Evolutionary conservation across 108 stramenopile genomes (phyloP), one percentile per base, ranked within the genome.

Genomic region (Licmophora abbreviata): DNA sequence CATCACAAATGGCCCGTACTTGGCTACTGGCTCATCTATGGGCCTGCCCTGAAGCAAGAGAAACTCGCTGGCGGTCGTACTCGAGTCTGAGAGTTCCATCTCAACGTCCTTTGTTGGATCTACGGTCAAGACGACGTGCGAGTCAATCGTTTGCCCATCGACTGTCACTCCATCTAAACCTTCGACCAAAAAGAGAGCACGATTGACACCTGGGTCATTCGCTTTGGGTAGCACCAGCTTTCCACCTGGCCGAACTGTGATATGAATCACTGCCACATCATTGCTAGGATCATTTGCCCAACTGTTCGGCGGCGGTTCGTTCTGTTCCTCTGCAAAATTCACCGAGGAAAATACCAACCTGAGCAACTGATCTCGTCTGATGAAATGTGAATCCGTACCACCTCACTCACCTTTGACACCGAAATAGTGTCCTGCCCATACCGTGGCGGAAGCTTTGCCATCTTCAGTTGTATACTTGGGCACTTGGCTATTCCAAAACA

Each of bases 1-100:
- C 93, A 95, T 95, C 10, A 90, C 93, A 64, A 95, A 95, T 0
- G 93, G 93, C 10, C 93, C 93, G 29, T 83, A 66, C 47, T 82
- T 80, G 1, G 69, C 87, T 3, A 95, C 85, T 0, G 88, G 85
- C 63, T 95, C 80, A 26, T 73, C 67, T 50, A 82, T 80, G 14
- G 79, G 78, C 54, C 64, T 76, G 0, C 85, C 85, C 44, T 79
- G 81, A 26, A 87, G 34, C 41, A 73, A 44, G 14, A 82, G 59
- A 45, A 82, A 72, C 73, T 82, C 69, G 4, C 29, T 38, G 12
- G 56, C 44, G 64, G 24, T 32, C 29, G 44, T 41, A 61, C 75
- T 47, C 64, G 70, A 20, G 29, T 27, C 14, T 3, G 68, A 28
- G 30, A 78, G 51, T 62, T 80, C 69, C 50, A 84, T 35, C 10